Evolutionary conservation across 2,329 filamentous ascomycete species (phyloP).

Genomic region (Arthrobotrys sinensis): DNA sequence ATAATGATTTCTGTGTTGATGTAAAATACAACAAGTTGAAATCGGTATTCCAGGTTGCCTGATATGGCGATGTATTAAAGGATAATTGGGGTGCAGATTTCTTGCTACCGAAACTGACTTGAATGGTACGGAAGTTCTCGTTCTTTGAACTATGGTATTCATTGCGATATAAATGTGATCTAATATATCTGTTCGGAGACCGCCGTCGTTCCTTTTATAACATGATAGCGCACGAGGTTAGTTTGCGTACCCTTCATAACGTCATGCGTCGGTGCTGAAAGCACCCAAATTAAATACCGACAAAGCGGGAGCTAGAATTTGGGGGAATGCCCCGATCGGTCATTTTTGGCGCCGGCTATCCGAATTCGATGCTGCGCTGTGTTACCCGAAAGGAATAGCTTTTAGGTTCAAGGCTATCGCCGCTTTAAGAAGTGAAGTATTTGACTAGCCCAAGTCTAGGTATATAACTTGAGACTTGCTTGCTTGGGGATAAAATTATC

Average conservation of each 20-base stretch:
- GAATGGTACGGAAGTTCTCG: neutral
- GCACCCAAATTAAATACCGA: neutral
- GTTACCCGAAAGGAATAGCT: neutral
- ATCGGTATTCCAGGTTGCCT: neutral
- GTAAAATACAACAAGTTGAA: conserved; percentile 22
- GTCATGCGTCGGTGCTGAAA: conserved; percentile 22
- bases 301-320: conserved; percentile 1
- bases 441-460: too few species aligned
- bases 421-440: too few species aligned
- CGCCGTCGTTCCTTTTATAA: conserved; percentile 12
- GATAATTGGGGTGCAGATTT: neutral
- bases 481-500: too few species aligned
- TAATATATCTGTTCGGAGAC: neutral
- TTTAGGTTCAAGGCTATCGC: too few species aligned
- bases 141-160: neutral
- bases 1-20: neutral
- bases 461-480: too few species aligned
- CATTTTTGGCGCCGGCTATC: neutral
- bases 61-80: neutral
- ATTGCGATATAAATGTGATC: neutral
- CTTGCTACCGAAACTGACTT: neutral
- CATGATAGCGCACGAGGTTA: neutral
- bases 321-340: conserved; percentile 1
- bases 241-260: conserved; percentile 9
- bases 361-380: neutral